Base-by-base conservation (phyloP, 805 yeast species). In the Yarrowia keelungensis region DNA sequence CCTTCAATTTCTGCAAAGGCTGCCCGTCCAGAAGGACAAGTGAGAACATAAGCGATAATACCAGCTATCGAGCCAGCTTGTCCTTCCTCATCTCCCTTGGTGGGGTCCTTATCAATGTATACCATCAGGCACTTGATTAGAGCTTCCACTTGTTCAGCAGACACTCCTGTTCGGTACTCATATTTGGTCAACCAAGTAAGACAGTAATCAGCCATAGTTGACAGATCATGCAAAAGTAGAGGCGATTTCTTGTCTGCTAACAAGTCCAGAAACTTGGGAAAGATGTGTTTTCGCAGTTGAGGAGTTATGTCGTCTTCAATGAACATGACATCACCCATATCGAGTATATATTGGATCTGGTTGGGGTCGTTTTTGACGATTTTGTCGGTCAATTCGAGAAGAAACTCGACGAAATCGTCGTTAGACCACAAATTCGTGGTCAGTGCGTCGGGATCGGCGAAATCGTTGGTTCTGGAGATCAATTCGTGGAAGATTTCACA, bases 11-110 rank as follows among this genome's bases (percentile, higher is more conserved):
- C 38, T 5, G 54, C 56, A 39, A 62, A 62, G 2, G 41, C 46
- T 10, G 67, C 47, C 39, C 56, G 14, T 47, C 67, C 54, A 11
- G 54, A 39, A 38, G 56, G 67, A 46, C 38, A 7, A 7, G 54
- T 47, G 45, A 61, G 49, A 14, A 46, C 14, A 15, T 38, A 47
- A 5, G 38, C 54, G 14, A 61, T 9, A 36, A 45, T 47, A 8
- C 43, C 54, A 14, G 38, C 54, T n/a, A 61, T 19, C 22, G 43
- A 36, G 9, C 38, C 46, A 15, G 36, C 54, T 8, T 46, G 38
- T 8, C 38, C 67, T 45, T 61, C 67, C n/a, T 61, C 67, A 22
- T 61, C 67, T 9, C 54, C 54, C 46, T 62, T 62, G 19, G 56
- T 22, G 2, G 67, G 67, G 10, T 49, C 67, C 14, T 47, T 62